Conservation (phyloP, 1,139 yeast species). For the Candida pseudoviswanathii region DNA sequence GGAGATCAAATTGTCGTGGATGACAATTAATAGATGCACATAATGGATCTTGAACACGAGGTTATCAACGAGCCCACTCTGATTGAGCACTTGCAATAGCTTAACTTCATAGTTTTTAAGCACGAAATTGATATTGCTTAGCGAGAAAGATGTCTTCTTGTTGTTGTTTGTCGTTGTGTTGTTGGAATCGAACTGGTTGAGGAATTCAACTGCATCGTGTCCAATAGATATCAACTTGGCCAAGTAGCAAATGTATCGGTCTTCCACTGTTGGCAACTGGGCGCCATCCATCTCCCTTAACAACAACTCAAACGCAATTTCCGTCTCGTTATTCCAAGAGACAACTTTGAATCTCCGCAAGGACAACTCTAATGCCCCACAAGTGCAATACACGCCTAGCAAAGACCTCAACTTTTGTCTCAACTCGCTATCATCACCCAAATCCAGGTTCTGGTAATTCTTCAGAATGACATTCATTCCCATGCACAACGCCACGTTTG, state of each 20-base stretch:
- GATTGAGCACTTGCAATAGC: constrained; percentile 21
- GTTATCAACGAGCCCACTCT: constrained; percentile 36
- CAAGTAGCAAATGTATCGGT: constrained; percentile 40
- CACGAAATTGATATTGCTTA: constrained; percentile 11
- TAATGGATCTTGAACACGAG: constrained; percentile 40
- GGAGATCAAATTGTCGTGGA: constrained; percentile 50
- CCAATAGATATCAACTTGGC: constrained; percentile 43
- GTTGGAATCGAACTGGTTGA: constrained; percentile 14
- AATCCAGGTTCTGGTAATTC: constrained; percentile 20
- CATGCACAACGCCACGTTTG: constrained; percentile 48
- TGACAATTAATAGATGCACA: constrained; percentile 49
- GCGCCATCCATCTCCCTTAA: constrained; percentile 19
- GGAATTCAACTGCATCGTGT: constrained; percentile 44
- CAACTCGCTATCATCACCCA: constrained; percentile 32
- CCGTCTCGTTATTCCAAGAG: constrained; percentile 48
- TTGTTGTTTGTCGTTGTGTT: background rate
- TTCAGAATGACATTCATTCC: constrained; percentile 45
- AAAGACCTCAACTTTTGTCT: constrained; percentile 44
- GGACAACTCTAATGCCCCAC: constrained; percentile 52
- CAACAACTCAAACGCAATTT: constrained; percentile 34
- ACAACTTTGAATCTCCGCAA: constrained; percentile 52
- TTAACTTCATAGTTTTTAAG: constrained; percentile 25
- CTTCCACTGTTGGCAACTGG: constrained; percentile 26
- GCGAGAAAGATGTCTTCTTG: constrained; percentile 1
- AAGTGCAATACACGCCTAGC: constrained; percentile 49